phyloP scores from a whole-genome alignment of 139 green algal species.

The Closterium sp. region DNA sequence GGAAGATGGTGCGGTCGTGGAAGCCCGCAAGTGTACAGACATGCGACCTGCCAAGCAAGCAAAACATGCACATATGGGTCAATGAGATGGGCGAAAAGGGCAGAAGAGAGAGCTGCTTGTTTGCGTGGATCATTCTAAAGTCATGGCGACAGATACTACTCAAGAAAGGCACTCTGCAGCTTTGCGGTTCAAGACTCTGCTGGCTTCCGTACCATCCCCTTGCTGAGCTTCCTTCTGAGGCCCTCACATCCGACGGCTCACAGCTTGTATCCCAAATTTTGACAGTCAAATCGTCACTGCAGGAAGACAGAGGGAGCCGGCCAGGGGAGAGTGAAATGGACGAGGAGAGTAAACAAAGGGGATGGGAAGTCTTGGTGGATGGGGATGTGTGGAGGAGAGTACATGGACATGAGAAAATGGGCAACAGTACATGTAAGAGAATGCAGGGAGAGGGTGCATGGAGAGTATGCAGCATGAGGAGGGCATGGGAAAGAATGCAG shows the following conservation, averaged over 20 bases:
- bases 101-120: too few species aligned
- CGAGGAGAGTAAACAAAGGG: not conserved
- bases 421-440: not conserved
- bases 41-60: constrained; percentile 40
- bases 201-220: not conserved
- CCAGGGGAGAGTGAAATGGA: not conserved
- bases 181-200: not conserved
- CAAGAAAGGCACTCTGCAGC: not conserved
- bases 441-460: too few species aligned
- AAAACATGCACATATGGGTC: not conserved
- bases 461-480: too few species aligned
- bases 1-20: constrained; percentile 73
- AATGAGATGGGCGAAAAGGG: not conserved
- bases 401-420: not conserved
- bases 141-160: not conserved
- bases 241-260: not conserved
- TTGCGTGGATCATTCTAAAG: not conserved
- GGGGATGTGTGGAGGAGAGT: not conserved
- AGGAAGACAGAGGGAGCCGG: not conserved
- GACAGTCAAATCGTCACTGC: constrained; percentile 77
- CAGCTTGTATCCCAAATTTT: constrained; percentile 62
- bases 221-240: not conserved
- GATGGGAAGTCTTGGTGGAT: not conserved
- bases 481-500: not conserved
- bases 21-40: constrained; percentile 63